Evolutionary conservation across 2,329 filamentous ascomycete genomes (phyloP), one percentile per base, ranked within the genome.

Genomic region (Pestalotiopsis sp.): DNA sequence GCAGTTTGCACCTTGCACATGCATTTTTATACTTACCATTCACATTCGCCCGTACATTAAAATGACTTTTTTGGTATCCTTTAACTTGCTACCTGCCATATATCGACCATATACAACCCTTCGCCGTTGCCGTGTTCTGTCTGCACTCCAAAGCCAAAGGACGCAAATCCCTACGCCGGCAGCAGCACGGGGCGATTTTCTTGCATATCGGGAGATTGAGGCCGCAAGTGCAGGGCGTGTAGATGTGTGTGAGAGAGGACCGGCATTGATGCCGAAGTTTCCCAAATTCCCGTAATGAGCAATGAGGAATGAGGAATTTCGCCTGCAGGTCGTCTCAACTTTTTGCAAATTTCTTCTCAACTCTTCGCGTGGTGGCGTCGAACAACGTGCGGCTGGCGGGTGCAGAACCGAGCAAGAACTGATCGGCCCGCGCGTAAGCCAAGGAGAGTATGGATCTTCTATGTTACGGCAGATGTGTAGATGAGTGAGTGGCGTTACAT

Each of bases 191-290:
- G 71, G 68, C 73, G 73, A 68, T 71, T 68, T 70, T 68, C 71
- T 73, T 74, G 74, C 74, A 75, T 74, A 71, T 74, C 73, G 73
- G 71, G 69, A 70, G 63, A 70, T 70, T 68, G 69, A 71, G 71
- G 71, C 72, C 70, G 71, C 73, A 72, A 69, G 74, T 72, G 69
- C 74, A 71, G 71, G 73, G 73, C 35, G 73, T 70, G 68, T 69
- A 69, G 68, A 72, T 64, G 68, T 71, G 68, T 71, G 71, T 70
- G 72, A 73, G 71, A 64, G 70, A 70, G 69, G 66, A 71, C 67
- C 71, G 64, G 73, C 72, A 38, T 71, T 72, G 68, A 68, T 69
- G 62, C 62, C 48, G 52, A 20, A 55, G 52, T 56, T 44, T 52
- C 39, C n/a, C 38, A 44, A 10, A 40, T 35, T 14, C 22, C 24